Conservation (phyloP, 805 yeast genomes). For the Metschnikowia matae region DNA sequence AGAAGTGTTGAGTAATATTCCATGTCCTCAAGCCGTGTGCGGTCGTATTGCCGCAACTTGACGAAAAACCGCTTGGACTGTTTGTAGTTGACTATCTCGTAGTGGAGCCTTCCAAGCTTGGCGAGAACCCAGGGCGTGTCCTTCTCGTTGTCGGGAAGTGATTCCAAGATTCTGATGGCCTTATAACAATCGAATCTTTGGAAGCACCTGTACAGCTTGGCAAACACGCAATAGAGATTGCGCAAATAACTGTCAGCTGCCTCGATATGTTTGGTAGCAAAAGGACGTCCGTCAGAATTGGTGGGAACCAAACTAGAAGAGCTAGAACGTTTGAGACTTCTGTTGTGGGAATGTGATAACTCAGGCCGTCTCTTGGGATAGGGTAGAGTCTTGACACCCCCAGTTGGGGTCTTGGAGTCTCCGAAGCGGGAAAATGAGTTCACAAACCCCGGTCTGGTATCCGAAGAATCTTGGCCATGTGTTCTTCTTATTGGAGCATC, state of each 20-base stretch:
- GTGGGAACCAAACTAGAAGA: constrained; percentile 9
- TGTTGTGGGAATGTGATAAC: constrained; percentile 6
- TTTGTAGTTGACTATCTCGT: constrained; percentile 82
- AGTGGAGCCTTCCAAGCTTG: constrained; percentile 74
- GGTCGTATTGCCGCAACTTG: constrained; percentile 61
- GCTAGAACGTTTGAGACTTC: constrained; percentile 15
- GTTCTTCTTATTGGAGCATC: constrained; percentile 35
- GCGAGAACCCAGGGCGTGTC: constrained; percentile 84
- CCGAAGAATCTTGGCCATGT: constrained; percentile 11
- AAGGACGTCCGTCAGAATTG: not conserved
- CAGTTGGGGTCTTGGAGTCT: constrained; percentile 14
- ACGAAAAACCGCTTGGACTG: constrained; percentile 64
- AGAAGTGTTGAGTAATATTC: constrained; percentile 84
- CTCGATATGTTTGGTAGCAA: constrained; percentile 9
- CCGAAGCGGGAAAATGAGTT: constrained; percentile 9
- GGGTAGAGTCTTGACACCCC: constrained; percentile 10
- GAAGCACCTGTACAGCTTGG: constrained; percentile 58
- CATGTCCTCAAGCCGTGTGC: constrained; percentile 82
- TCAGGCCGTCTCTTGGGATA: constrained; percentile 13
- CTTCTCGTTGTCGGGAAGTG: constrained; percentile 59
- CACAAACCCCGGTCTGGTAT: constrained; percentile 6
- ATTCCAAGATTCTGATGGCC: constrained; percentile 65
- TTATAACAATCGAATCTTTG: constrained; percentile 70
- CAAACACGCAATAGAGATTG: constrained; percentile 49
- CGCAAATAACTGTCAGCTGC: constrained; percentile 40